Conservation (phyloP, 208 protist genomes). For the Wallacemonas sp. region DNA sequence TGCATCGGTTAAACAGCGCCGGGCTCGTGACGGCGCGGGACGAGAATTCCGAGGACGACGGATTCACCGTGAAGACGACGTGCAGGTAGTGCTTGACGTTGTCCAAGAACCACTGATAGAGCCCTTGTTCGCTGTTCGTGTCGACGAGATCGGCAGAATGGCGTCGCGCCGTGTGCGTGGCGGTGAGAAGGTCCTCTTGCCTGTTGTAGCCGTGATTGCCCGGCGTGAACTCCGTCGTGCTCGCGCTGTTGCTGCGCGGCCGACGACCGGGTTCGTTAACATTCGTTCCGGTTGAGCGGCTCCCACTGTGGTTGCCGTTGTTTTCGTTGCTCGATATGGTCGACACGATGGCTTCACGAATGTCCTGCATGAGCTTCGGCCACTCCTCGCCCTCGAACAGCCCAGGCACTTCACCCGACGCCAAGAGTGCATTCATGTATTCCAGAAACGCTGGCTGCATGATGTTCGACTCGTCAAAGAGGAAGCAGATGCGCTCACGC, state of each 20-base stretch:
- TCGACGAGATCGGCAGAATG: slow-evolving; percentile 55
- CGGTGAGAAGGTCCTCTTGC: background rate
- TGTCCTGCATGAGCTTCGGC: slow-evolving; percentile 92
- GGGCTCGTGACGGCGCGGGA: slow-evolving; percentile 96
- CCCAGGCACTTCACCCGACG: slow-evolving; percentile 97
- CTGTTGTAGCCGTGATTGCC: background rate
- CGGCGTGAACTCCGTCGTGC: background rate
- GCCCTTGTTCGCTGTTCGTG: slow-evolving; percentile 87
- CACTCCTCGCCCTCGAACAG: slow-evolving; percentile 99
- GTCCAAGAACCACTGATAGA: slow-evolving; percentile 96
- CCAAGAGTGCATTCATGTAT: slow-evolving; percentile 99
- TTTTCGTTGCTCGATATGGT: slow-evolving; percentile 17
- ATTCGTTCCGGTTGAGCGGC: background rate
- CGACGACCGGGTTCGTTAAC: background rate
- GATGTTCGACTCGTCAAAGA: slow-evolving; percentile 99
- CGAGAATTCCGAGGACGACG: slow-evolving; percentile 95
- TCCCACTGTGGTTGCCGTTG: background rate
- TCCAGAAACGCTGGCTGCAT: slow-evolving; percentile 98
- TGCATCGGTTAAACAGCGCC: slow-evolving; percentile 99
- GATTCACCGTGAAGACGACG: slow-evolving; percentile 99
- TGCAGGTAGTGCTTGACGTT: slow-evolving; percentile 98
- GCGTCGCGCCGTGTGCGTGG: background rate
- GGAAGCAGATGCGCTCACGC: slow-evolving; percentile 98
- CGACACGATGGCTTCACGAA: slow-evolving; percentile 44
- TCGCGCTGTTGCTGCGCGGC: background rate